Evolutionary conservation across 2,329 filamentous ascomycete species (phyloP), one percentile per base, ranked within the genome.

Genomic region (Ophiostoma sp.): DNA sequence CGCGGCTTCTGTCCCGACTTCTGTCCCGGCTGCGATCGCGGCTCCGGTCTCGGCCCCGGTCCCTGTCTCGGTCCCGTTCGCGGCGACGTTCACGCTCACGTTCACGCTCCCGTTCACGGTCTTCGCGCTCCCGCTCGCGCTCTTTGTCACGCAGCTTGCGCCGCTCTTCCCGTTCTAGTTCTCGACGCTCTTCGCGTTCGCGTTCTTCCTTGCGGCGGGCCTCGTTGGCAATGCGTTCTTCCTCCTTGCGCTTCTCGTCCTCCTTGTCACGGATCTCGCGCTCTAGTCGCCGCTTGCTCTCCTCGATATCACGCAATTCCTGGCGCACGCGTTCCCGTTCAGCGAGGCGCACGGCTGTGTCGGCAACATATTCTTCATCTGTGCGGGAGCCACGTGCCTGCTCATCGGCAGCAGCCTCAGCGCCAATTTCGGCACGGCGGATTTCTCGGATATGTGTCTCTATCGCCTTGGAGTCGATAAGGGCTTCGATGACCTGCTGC

Each of bases 321-420:
- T 87, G 84, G 67, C 87, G 82, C 9, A 87, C 80, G 45, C 82
- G 83, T 70, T 88, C 86, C 11, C 90, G 85, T 67, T 87, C 85
- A 8, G 82, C 81, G 45, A 84, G 81, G 65, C 87, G 85, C 6
- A 79, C 81, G 9, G 85, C 83, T 1, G 88, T 88, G 69, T 92
- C 89, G 64, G 83, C 83, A 1, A 85, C 87, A 76, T 93, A 94
- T 65, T 89, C 87, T 68, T 88, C 85, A 72, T 94, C 90, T 0
- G 87, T 90, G 76, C 91, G 93, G 64, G 85, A 81, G 18, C 91
- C 91, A 67, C 84, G 85, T 9, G 79, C 72, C 58, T 85, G 80
- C 75, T 94, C 91, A 27, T 85, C 84, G 41, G 83, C 83, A 3
- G 90, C 90, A 2, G 83, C 85, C 68, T 90, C 89, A 58, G 85